Evolutionary conservation across 1,284 basidiomycete species (phyloP), one percentile per base, ranked within the genome.

Genomic region (Erythrobasidium hasegawianum): DNA sequence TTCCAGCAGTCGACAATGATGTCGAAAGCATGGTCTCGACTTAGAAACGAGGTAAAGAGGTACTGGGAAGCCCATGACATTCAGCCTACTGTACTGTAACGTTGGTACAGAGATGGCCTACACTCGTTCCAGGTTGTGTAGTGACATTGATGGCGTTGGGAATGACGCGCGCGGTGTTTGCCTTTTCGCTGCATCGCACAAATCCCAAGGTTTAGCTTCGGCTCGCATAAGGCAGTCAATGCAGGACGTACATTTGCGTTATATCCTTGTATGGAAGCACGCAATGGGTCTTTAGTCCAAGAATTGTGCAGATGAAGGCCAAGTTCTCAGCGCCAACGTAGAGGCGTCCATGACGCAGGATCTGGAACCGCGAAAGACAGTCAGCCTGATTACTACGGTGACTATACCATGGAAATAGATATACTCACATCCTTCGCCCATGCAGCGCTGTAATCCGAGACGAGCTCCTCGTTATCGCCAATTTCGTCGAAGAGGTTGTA

Each of bases 141-240:
- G 87, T 85, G 60, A 98, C 84, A 73, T 89, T 88, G 72, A 99
- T 95, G 11, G 93, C 95, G 76, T 98, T 99, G 10, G 96, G 95
- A 70, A 98, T 99, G 67, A 99, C 91, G 71, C 95, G 90, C 0
- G 95, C 95, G 0, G 96, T 98, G 92, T 95, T 97, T 73, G 88
- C 89, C 82, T 97, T 97, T 77, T 98, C 95, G 50, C 98, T 85
- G n/a, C 85, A 81, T 47, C 4, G 14, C 43, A 24, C 43, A 29
- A 24, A 16, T 33, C 16, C 33, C n/a, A n/a, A n/a, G n/a, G n/a
- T n/a, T 16, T n/a, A 50, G 47, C 43, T 24, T 33, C 33, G 33
- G 5, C 5, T 11, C 5, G 11, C 33, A 11, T 5, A 5, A 33
- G 11, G 33, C 33, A 39, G 43, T n/a, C 29, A 2, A 27, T 7